phyloP scores from a whole-genome alignment of 1,284 basidiomycete genomes.

The Microbotryum scabiosae region DNA sequence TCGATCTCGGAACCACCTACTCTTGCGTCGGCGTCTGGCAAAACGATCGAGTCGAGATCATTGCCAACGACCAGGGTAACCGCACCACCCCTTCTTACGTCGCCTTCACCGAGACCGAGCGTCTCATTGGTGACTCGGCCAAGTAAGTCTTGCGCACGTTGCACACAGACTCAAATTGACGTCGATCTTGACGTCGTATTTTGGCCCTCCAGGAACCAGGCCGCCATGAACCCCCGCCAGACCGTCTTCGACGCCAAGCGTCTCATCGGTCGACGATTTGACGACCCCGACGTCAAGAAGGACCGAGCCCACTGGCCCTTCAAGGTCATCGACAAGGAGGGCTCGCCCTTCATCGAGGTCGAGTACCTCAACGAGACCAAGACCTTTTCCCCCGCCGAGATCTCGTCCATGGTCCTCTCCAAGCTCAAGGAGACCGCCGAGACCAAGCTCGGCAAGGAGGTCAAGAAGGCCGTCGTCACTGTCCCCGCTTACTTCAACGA shows the following conservation, averaged over 20 bases:
- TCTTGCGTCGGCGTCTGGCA: constrained; percentile 90
- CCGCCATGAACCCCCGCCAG: constrained; percentile 90
- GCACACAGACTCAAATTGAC: too few species aligned
- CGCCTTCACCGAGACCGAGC: constrained; percentile 94
- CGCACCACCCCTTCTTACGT: constrained; percentile 96
- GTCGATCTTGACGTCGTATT: not conserved
- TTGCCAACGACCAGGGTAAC: constrained; percentile 78
- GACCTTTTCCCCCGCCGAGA: constrained; percentile 57
- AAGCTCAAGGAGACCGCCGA: constrained; percentile 90
- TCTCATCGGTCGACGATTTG: constrained; percentile 91
- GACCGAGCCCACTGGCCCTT: constrained; percentile 67
- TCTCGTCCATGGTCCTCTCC: constrained; percentile 94
- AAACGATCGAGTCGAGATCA: constrained; percentile 97
- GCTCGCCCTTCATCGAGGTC: constrained; percentile 50
- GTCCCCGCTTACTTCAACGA: constrained; percentile 63
- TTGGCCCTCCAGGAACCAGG: constrained; percentile 41
- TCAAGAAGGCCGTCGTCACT: constrained; percentile 61
- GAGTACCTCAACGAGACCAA: constrained; percentile 54
- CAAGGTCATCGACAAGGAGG: constrained; percentile 52
- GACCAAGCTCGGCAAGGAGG: constrained; percentile 54
- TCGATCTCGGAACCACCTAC: constrained; percentile 35
- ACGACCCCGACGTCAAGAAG: constrained; percentile 57
- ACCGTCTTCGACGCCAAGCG: constrained; percentile 94
- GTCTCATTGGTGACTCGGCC: constrained; percentile 82
- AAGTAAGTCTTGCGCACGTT: constrained; percentile 36